Evolutionary conservation across 768 basidiomycete genomes (phyloP).

Genomic region (Calocybe cyanea): DNA sequence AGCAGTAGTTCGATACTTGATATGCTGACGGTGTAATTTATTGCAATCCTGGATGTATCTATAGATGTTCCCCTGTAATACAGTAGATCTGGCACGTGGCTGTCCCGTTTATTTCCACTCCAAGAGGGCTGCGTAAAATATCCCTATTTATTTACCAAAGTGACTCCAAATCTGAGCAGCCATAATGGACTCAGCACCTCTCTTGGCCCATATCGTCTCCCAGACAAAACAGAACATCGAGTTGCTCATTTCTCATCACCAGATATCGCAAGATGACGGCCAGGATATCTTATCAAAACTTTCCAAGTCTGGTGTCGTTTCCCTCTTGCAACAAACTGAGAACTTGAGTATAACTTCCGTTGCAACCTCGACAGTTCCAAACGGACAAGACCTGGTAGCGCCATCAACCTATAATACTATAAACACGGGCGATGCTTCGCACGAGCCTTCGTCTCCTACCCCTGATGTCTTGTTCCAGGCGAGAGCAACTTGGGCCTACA

Average conservation of each 20-base stretch:
- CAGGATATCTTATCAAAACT: slow-evolving; percentile 44
- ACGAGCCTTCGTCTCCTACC: slow-evolving; percentile 10
- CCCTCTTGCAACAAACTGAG: slow-evolving; percentile 7
- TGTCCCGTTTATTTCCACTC: background rate
- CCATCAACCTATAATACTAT: too few relatives aligned
- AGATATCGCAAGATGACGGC: slow-evolving; percentile 44
- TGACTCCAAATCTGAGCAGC: too few relatives aligned
- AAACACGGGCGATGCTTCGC: background rate
- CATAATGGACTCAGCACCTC: slow-evolving; percentile 13
- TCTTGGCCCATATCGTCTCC: slow-evolving; percentile 42
- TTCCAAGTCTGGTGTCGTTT: slow-evolving; percentile 8
- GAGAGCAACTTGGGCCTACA: slow-evolving; percentile 62
- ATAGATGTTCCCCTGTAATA: background rate
- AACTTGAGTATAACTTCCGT: slow-evolving; percentile 4
- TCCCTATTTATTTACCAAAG: background rate
- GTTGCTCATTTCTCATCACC: slow-evolving; percentile 47
- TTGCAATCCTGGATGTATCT: background rate
- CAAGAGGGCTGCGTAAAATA: slow-evolving; percentile 9
- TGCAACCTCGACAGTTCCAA: too few relatives aligned
- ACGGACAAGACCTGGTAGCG: too few relatives aligned
- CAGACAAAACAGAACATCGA: slow-evolving; percentile 55
- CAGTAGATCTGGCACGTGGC: background rate
- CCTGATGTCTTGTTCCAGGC: slow-evolving; percentile 34
- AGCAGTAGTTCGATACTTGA: slow-evolving; percentile 1
- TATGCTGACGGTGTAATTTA: background rate